Base-by-base conservation (phyloP, 441 rosid species). In the Isatis lusitanica region DNA sequence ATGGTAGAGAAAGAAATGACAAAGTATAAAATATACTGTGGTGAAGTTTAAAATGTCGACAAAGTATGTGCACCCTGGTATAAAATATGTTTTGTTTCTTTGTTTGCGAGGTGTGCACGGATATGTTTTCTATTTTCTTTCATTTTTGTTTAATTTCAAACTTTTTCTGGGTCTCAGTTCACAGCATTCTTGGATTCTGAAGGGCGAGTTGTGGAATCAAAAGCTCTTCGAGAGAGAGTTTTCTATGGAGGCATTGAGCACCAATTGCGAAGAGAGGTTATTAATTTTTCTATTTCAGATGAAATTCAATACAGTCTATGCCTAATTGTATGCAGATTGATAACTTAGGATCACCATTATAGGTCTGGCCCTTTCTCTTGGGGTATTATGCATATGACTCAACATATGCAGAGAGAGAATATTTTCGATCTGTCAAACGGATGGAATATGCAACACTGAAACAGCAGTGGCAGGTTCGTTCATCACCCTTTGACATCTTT, bases 231-330 rank as follows among this genome's bases (percentile, higher is more conserved):
- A 75, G 86, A 84, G 79, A 91, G 97, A 85, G 83, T 96, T 70
- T 93, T 93, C 83, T 93, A 91, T 78, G 99, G 99, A 64, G 99
- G 98, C 84, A 84, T 89, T 76, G 97, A 91, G 63, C 92, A 84
- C 79, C 50, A 77, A 68, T 73, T 89, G 72, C 86, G 97, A 56
- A 93, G 70, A 83, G 92, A 91, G 98, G 99, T 93, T 64, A 77
- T 93, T 64, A 77, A 82, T 74, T 69, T 78, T 76, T 73, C 43
- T 58, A 8, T 4, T 66, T 21, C 75, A 26, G 55, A 17, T 62
- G 66, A 43, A 70, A 51, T 12, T 44, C 30, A 42, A 77, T 26
- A 63, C 40, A 46, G 26, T 21, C 21, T 16, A 9, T 42, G 39
- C 35, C 4, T 59, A 7, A 50, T 17, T 77, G 74, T 46, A 40